Conservation (phyloP, 495 filamentous ascomycete genomes). For the Chaetomium fimeti region DNA sequence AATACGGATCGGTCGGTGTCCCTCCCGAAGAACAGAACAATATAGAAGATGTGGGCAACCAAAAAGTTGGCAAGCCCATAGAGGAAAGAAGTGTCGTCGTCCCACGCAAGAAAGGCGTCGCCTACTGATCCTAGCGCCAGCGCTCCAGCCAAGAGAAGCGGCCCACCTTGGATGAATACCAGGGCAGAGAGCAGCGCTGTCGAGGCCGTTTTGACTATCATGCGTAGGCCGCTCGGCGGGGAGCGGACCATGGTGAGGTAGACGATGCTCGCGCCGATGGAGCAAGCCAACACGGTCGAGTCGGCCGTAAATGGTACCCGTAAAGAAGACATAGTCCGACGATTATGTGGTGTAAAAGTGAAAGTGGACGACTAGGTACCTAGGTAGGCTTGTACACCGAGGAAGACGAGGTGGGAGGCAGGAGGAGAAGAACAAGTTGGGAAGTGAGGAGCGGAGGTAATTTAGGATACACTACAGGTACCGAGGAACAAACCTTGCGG, state of each 20-base stretch:
- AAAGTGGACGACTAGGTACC: too few relatives aligned
- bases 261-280: constrained; percentile 20
- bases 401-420: too few relatives aligned
- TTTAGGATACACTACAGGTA: background rate
- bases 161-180: constrained; percentile 11
- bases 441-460: too few relatives aligned
- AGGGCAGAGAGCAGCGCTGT: constrained; percentile 28
- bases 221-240: constrained; percentile 22
- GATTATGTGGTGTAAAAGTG: too few relatives aligned
- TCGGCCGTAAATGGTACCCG: background rate
- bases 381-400: too few relatives aligned
- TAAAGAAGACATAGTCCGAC: constrained; percentile 14
- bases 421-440: too few relatives aligned
- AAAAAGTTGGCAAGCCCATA: constrained; percentile 31
- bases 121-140: constrained; percentile 29
- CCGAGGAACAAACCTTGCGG: background rate
- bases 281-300: constrained; percentile 25
- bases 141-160: constrained; percentile 20
- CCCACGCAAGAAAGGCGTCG: constrained; percentile 33
- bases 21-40: constrained; percentile 21
- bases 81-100: constrained; percentile 30
- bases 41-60: constrained; percentile 32
- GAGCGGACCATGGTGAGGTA: constrained; percentile 26
- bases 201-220: constrained; percentile 30
- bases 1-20: background rate